Conservation (phyloP, 2,329 filamentous ascomycete genomes). For the Fusarium heterosporum region DNA sequence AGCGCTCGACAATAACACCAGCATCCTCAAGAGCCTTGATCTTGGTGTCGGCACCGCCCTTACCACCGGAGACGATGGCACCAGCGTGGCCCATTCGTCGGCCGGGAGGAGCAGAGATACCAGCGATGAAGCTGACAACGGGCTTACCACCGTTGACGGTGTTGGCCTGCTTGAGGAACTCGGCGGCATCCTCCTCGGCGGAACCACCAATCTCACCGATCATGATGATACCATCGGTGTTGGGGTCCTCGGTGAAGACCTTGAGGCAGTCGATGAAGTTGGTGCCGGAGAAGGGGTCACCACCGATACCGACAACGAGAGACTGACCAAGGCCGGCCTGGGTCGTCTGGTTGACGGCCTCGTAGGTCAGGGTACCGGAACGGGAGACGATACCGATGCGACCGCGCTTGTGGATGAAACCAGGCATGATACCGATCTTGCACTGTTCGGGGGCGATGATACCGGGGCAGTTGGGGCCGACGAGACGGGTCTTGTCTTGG, state of each 20-base stretch:
- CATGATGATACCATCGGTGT: constrained; percentile 99
- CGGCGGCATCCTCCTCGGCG: constrained; percentile 97
- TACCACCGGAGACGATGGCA: constrained; percentile 96
- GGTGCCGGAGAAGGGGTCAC: constrained; percentile 98
- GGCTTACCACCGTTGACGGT: constrained; percentile 87
- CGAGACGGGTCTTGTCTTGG: constrained; percentile 95
- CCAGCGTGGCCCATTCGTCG: constrained; percentile 99
- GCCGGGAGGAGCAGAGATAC: constrained; percentile 96
- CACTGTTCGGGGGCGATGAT: constrained; percentile 96
- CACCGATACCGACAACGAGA: constrained; percentile 96
- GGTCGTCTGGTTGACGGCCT: constrained; percentile 99
- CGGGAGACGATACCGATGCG: constrained; percentile 98
- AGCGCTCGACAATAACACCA: constrained; percentile 96
- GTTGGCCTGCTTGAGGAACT: constrained; percentile 94
- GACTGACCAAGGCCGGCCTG: constrained; percentile 97
- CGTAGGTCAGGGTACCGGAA: constrained; percentile 98
- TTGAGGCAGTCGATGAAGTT: constrained; percentile 99
- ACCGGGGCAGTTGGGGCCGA: constrained; percentile 97
- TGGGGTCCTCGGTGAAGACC: constrained; percentile 94
- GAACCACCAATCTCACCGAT: constrained; percentile 99
- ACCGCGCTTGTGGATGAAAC: constrained; percentile 99
- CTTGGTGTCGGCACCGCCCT: constrained; percentile 98
- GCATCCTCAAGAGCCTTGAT: constrained; percentile 93
- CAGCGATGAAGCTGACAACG: constrained; percentile 97
- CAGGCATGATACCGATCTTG: constrained; percentile 99